Evolutionary conservation across 306 rosid genomes (phyloP).

Genomic region (Styphnolobium japonicum): DNA sequence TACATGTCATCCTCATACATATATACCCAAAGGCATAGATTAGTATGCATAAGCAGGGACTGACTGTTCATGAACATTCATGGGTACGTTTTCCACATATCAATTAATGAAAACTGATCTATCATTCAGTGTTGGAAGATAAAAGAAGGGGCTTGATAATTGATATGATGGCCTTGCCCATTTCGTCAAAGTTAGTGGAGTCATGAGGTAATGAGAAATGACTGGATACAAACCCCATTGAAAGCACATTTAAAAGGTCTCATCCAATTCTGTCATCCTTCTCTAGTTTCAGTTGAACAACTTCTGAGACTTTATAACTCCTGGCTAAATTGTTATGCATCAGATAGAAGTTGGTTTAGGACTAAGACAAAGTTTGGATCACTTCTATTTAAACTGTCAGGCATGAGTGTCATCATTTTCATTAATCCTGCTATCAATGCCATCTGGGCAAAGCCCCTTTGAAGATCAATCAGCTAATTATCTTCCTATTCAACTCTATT

Average conservation of each 20-base stretch:
- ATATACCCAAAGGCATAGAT: not conserved
- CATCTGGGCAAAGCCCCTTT: not conserved
- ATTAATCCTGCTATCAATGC: not conserved
- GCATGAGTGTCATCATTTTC: not conserved
- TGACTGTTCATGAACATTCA: not conserved
- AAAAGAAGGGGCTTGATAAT: not conserved
- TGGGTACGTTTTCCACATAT: no score
- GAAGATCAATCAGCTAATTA: not conserved
- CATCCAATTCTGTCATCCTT: not conserved
- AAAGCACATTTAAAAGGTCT: not conserved
- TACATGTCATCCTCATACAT: not conserved
- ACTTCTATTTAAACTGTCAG: no score
- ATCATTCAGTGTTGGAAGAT: not conserved
- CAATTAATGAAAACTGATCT: no score
- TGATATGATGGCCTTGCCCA: not conserved
- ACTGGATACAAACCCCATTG: not conserved
- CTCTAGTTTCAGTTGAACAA: not conserved
- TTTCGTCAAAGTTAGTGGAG: slow-evolving; percentile 29
- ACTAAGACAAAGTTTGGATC: no score
- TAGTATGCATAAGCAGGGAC: not conserved
- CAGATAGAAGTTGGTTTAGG: no score
- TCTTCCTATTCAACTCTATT: not conserved
- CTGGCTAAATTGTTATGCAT: no score
- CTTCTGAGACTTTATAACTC: not conserved
- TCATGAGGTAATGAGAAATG: slow-evolving; percentile 20